These are phyloP conservation scores for Leavenworthia alabamica DNA, from an alignment of 345 rosid genomes.

Conservation along the genomic window DNA sequence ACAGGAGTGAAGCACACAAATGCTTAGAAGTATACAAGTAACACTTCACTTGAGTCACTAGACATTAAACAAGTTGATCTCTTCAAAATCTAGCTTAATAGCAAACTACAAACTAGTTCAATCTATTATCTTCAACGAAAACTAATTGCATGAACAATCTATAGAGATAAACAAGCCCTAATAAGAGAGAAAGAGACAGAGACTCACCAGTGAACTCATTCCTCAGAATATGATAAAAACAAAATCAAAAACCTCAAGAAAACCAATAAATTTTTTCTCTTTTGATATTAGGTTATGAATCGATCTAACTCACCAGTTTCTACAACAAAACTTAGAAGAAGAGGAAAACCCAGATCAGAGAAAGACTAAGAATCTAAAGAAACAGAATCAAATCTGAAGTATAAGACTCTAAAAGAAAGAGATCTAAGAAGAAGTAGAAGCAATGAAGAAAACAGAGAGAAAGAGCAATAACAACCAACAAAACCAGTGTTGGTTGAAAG, in stretches of 20 bases:
- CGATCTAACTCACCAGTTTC: slow-evolving; percentile 18
- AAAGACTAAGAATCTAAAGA: slow-evolving; percentile 7
- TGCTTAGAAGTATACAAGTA: not conserved
- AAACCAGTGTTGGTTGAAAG: slow-evolving; percentile 16
- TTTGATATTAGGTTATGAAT: not conserved
- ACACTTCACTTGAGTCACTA: not conserved
- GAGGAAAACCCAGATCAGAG: slow-evolving; percentile 26
- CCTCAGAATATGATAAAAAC: slow-evolving; percentile 12
- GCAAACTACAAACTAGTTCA: not conserved
- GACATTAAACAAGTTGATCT: not conserved
- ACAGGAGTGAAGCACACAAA: not conserved
- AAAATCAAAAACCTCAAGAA: not conserved
- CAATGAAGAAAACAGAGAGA: not conserved
- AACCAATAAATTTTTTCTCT: not conserved
- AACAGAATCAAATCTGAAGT: slow-evolving; percentile 9
- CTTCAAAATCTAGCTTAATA: slow-evolving; percentile 1
- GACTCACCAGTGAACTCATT: slow-evolving; percentile 15
- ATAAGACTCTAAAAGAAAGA: not conserved
- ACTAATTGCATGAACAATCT: slow-evolving; percentile 25
- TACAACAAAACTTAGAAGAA: slow-evolving; percentile 1
- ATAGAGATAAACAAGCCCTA: not conserved
- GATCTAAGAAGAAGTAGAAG: slow-evolving; percentile 1
- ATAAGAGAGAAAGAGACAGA: not conserved
- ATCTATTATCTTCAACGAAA: not conserved
- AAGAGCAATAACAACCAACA: slow-evolving; percentile 6